phyloP scores from a whole-genome alignment of 176 grass and related monocot genomes.

The Leersia perrieri region DNA sequence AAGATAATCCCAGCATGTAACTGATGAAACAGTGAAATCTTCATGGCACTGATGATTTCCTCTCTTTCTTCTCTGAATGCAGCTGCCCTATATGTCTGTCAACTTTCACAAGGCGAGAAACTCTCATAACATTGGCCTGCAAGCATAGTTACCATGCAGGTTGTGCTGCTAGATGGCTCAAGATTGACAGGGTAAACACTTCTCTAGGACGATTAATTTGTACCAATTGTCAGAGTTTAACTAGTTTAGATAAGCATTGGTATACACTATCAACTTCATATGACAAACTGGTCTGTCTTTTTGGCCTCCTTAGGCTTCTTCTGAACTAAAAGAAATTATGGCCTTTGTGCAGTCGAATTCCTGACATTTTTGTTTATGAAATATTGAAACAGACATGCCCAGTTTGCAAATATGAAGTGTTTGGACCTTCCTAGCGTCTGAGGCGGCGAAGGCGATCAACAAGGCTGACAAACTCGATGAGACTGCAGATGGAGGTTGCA shows the following conservation, averaged over 20 bases:
- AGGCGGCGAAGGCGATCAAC: neutral
- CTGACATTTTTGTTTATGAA: conserved; percentile 10
- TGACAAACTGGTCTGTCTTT: neutral
- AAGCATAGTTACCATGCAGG: conserved; percentile 62
- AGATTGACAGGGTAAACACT: conserved; percentile 71
- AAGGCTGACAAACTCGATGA: neutral
- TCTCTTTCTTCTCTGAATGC: conserved; percentile 22
- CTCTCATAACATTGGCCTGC: conserved; percentile 75
- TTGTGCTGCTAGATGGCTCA: conserved; percentile 69
- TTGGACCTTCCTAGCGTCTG: conserved; percentile 47
- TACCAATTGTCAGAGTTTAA: neutral
- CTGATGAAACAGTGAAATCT: neutral
- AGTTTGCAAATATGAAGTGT: conserved; percentile 80
- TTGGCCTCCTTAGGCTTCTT: neutral
- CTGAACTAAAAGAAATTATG: neutral
- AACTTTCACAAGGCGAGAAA: conserved; percentile 51
- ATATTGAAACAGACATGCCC: conserved; percentile 73
- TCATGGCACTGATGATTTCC: neutral
- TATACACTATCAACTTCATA: neutral
- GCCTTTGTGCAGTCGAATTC: neutral
- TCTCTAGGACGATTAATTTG: neutral
- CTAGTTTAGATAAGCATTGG: neutral
- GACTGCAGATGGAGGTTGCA: neutral
- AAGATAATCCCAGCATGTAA: neutral
- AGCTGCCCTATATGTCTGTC: conserved; percentile 77